Conservation (phyloP, 2,329 filamentous ascomycete genomes). For the Coniochaeta sp. region DNA sequence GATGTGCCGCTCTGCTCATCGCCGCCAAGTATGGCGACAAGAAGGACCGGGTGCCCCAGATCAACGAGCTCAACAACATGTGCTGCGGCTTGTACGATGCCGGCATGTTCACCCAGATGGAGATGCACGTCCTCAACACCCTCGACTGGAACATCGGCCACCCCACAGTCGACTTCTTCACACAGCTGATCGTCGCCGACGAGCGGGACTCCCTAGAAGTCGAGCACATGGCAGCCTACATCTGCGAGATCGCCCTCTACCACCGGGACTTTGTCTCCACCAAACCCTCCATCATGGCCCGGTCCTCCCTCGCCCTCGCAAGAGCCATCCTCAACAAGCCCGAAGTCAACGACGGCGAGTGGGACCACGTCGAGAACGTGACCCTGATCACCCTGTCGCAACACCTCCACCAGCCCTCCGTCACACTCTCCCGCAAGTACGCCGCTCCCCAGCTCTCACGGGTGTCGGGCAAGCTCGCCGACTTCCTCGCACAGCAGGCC, state of each 20-base stretch:
- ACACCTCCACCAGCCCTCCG: slow-evolving; percentile 51
- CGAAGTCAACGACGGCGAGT: slow-evolving; percentile 69
- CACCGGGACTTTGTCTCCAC: slow-evolving; percentile 95
- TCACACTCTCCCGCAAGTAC: slow-evolving; percentile 54
- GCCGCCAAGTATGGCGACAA: slow-evolving; percentile 98
- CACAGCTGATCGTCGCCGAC: slow-evolving; percentile 79
- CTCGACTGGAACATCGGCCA: slow-evolving; percentile 95
- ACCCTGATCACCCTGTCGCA: slow-evolving; percentile 55
- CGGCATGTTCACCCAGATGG: slow-evolving; percentile 99
- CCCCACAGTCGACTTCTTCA: slow-evolving; percentile 90
- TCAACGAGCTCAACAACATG: slow-evolving; percentile 97
- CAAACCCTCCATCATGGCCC: slow-evolving; percentile 83
- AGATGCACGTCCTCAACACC: slow-evolving; percentile 98
- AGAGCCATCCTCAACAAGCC: slow-evolving; percentile 77
- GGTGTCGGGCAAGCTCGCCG: slow-evolving; percentile 48
- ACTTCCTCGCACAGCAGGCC: slow-evolving; percentile 54
- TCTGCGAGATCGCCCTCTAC: slow-evolving; percentile 91
- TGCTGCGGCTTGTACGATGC: slow-evolving; percentile 97
- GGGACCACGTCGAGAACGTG: slow-evolving; percentile 65
- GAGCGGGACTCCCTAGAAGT: slow-evolving; percentile 75
- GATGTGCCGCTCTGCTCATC: slow-evolving; percentile 91
- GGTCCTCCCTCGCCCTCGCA: slow-evolving; percentile 78
- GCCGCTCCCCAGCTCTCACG: slow-evolving; percentile 44
- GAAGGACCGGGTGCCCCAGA: slow-evolving; percentile 97
- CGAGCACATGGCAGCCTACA: slow-evolving; percentile 90